Base-by-base conservation (phyloP, 192 early-diverging fungal genomes). In the Spizellomyces sp. region DNA sequence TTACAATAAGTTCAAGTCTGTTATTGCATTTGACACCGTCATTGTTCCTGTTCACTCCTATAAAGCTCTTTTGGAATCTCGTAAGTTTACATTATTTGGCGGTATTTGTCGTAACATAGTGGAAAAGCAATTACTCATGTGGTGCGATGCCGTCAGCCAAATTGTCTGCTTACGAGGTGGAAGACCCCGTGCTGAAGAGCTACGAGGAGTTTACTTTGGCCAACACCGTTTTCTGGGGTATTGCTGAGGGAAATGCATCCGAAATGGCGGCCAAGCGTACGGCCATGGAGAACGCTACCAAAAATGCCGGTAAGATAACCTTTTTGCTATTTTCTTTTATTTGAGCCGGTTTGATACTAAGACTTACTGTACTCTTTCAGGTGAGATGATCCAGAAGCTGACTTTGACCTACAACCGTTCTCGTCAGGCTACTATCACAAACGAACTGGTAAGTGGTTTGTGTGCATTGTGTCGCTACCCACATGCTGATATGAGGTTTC, bases 261-360 rank as follows among this genome's bases (percentile, higher is more conserved):
- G 97, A 99, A 80, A 92, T 97, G 90, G 89, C 91, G 64, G 93
- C 97, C 69, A 95, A 94, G 89, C 91, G 96, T 69, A 91, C 92
- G 73, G 97, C 97, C 73, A 99, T 98, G 97, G 97, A 99, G 88
- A 99, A 99, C 81, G 96, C 97, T 46, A 98, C 96, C 82, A 95
- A 98, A 89, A 99, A 99, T 85, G 97, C 96, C 65, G 92, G 91
- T 79, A 3, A 36, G 27, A n/a, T n/a, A n/a, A 58, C 52, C 52
- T 15, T 36, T 27, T 14, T 27, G 0, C 59, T 17, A 22, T 61
- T 41, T 12, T 36, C 27, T 36, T 36, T 0, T 36, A 36, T 36
- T 36, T 36, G 27, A 0, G 3, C 27, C 27, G 27, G 27, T 36
- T 36, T 36, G 27, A 36, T 36, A 36, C 27, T 36, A 36, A 36